Evolutionary conservation across 768 basidiomycete species (phyloP).

Genomic region (Saitozyma podzolica): DNA sequence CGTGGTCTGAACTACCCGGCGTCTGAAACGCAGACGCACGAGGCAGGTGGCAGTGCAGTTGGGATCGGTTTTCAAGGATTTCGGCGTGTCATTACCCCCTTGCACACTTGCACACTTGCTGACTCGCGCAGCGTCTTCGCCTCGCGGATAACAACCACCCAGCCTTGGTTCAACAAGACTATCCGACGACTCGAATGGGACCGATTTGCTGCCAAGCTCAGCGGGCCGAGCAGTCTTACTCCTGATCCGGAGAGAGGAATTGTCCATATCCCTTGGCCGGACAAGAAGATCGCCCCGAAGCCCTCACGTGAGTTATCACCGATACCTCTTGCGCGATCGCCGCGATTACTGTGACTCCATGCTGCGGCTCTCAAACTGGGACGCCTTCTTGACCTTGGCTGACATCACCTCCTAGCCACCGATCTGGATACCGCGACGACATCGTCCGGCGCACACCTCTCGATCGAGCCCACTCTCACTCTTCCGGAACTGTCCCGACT

Average conservation of each 20-base stretch:
- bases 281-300: background rate
- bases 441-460: too few species aligned
- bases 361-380: too few species aligned
- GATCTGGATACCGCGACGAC: too few species aligned
- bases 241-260: conserved; percentile 21
- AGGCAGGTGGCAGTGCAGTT: too few species aligned
- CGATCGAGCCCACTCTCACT: too few species aligned
- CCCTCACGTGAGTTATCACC: background rate
- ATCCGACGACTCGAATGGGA: conserved; percentile 32
- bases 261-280: conserved; percentile 36
- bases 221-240: conserved; percentile 14
- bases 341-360: too few species aligned
- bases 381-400: too few species aligned
- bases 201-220: conserved; percentile 40
- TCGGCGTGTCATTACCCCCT: background rate
- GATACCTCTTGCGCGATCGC: too few species aligned
- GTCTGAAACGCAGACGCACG: too few species aligned
- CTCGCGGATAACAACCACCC: conserved; percentile 36
- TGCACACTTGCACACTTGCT: background rate
- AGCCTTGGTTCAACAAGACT: conserved; percentile 32
- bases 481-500: too few species aligned
- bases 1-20: too few species aligned
- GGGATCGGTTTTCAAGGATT: background rate
- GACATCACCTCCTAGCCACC: too few species aligned
- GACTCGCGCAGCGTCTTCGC: conserved; percentile 34